A percentile compares a stretch with the other conserved stretches of the same genome.
phyloP scores from a whole-genome alignment of 1,284 basidiomycete species.

The Trametes polyzona region DNA sequence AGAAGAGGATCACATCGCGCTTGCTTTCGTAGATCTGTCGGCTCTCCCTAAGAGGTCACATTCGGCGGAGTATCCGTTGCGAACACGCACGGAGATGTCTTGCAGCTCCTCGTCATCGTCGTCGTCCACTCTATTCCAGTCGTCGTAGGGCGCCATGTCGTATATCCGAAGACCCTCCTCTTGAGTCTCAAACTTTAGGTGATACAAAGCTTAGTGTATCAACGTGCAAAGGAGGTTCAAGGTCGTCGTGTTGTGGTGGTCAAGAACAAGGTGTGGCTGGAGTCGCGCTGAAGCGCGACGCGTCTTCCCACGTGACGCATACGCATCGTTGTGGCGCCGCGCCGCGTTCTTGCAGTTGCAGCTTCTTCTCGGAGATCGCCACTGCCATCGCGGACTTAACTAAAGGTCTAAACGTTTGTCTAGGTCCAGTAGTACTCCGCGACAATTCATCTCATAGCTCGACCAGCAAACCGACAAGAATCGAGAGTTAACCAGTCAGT shows the following conservation, averaged over 20 bases:
- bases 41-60: neutral
- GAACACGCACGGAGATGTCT: constrained; percentile 63
- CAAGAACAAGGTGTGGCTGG: neutral
- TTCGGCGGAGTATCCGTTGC: no score
- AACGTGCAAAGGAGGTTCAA: neutral
- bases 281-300: constrained; percentile 17
- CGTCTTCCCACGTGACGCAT: constrained; percentile 22
- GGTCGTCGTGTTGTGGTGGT: neutral
- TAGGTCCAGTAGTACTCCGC: no score
- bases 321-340: constrained; percentile 6
- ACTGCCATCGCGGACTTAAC: constrained; percentile 4
- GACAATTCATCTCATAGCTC: no score
- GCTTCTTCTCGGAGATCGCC: no score
- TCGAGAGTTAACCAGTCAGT: no score
- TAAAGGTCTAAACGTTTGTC: neutral
- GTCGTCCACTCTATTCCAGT: constrained; percentile 75
- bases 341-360: neutral
- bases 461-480: no score
- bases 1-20: constrained; percentile 87
- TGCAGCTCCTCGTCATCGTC: constrained; percentile 82
- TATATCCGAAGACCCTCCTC: neutral
- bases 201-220: neutral
- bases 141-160: constrained; percentile 63
- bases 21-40: constrained; percentile 71
- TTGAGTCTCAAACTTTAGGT: neutral